Percentiles rank a stretch among this genome's conserved stretches.
phyloP scores from a whole-genome alignment of 2,329 filamentous ascomycete genomes.

The Fusarium nurragi region DNA sequence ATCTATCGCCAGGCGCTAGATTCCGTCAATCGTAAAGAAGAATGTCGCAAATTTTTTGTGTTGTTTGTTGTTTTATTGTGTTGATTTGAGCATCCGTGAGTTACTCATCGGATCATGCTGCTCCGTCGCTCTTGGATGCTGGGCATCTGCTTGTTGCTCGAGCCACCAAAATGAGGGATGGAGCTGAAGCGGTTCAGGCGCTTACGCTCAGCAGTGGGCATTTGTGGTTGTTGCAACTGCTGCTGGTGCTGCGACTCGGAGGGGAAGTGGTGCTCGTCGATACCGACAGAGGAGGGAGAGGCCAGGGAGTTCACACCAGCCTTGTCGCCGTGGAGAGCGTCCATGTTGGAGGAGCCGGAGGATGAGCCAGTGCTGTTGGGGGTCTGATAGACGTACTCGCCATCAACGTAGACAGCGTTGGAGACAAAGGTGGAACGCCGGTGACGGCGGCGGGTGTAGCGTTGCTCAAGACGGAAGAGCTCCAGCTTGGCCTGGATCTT shows the following conservation, averaged over 20 bases:
- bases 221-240: conserved; percentile 23
- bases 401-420: conserved; percentile 91
- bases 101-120: conserved; percentile 51
- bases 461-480: conserved; percentile 93
- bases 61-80: conserved; percentile 23
- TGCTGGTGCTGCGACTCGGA: conserved; percentile 26
- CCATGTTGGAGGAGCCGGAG: conserved; percentile 54
- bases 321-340: conserved; percentile 51
- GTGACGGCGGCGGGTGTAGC: conserved; percentile 87
- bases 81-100: conserved; percentile 17
- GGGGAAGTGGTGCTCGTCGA: conserved; percentile 37
- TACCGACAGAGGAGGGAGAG: conserved; percentile 41
- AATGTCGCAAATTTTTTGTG: conserved; percentile 23
- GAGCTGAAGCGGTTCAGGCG: conserved; percentile 64
- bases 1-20: conserved; percentile 33
- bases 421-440: conserved; percentile 90
- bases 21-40: conserved; percentile 42
- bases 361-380: conserved; percentile 68
- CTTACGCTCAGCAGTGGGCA: conserved; percentile 54
- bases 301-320: conserved; percentile 36
- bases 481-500: conserved; percentile 78
- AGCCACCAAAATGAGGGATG: conserved; percentile 62
- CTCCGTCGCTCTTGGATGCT: conserved; percentile 54
- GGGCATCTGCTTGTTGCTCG: conserved; percentile 50
- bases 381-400: conserved; percentile 88